Conservation (phyloP, 192 early-diverging fungal species). For the Dispira simplex region DNA sequence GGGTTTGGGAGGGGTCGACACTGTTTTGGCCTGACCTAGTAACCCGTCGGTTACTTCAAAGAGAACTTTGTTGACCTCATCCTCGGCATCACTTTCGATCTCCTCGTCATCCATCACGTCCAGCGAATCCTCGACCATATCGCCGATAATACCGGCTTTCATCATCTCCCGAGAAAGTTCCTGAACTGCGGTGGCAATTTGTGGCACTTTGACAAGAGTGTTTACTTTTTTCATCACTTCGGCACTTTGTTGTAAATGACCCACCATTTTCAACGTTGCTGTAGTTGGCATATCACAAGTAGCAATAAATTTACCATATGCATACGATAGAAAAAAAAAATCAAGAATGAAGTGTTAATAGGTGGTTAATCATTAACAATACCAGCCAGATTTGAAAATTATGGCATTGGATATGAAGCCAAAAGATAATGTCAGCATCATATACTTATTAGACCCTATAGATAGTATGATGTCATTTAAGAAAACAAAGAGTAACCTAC, state of each 20-base stretch:
- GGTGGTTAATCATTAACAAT: no score
- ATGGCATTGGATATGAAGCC: background rate
- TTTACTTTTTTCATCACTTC: slow-evolving; percentile 90
- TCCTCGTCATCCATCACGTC: slow-evolving; percentile 78
- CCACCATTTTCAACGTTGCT: slow-evolving; percentile 81
- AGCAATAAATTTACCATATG: no score
- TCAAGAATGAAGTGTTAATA: no score
- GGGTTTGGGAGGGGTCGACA: background rate
- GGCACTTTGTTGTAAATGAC: slow-evolving; percentile 70
- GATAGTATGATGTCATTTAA: background rate
- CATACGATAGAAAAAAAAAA: no score
- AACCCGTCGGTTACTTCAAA: slow-evolving; percentile 78
- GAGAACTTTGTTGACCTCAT: slow-evolving; percentile 83
- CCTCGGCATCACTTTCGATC: slow-evolving; percentile 85
- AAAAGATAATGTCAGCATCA: background rate
- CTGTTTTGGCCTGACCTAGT: background rate
- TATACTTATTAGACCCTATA: no score
- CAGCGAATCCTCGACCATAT: slow-evolving; percentile 87
- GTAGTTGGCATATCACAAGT: background rate
- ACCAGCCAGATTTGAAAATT: no score
- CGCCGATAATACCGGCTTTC: slow-evolving; percentile 91
- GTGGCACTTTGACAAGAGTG: slow-evolving; percentile 66
- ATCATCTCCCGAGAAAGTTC: slow-evolving; percentile 96
- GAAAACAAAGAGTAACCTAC: slow-evolving; percentile 25
- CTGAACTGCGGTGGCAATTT: slow-evolving; percentile 68